Conservation (phyloP, 1,139 yeast species). For the Yamadazyma sp. region DNA sequence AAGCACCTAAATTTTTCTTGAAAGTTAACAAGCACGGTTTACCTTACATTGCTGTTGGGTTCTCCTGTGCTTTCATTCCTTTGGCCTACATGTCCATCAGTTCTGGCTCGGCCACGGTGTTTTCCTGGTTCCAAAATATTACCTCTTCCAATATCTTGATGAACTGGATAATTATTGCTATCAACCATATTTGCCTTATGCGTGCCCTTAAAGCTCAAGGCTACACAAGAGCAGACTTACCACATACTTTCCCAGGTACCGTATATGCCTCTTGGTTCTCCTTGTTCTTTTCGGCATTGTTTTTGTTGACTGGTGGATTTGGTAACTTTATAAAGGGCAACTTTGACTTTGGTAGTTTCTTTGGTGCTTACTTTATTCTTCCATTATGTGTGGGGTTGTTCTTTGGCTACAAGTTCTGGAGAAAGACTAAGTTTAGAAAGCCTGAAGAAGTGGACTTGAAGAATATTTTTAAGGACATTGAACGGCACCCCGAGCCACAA, state of each 20-base stretch:
- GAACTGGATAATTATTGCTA: conserved; percentile 44
- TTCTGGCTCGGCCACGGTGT: conserved; percentile 46
- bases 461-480: conserved; percentile 32
- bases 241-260: conserved; percentile 29
- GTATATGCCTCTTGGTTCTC: conserved; percentile 36
- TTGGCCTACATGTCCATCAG: conserved; percentile 60
- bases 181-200: conserved; percentile 36
- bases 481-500: conserved; percentile 39
- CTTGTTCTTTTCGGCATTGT: conserved; percentile 28
- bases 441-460: conserved; percentile 35
- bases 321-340: conserved; percentile 35
- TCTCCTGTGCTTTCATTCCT: conserved; percentile 53
- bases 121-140: conserved; percentile 63
- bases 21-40: conserved; percentile 58
- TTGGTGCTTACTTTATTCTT: conserved; percentile 38
- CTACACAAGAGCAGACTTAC: conserved; percentile 32
- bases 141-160: conserved; percentile 61
- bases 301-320: conserved; percentile 43
- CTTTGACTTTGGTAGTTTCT: conserved; percentile 32
- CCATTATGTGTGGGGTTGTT: conserved; percentile 29
- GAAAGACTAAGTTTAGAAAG: conserved; percentile 22
- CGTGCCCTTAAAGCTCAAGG: conserved; percentile 33
- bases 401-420: conserved; percentile 28
- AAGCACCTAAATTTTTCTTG: conserved; percentile 42
- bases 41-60: conserved; percentile 50